A percentile compares a stretch with the other conserved stretches of the same genome.
Evolutionary conservation across 2,329 filamentous ascomycete genomes (phyloP).

Genomic region (Ceratocystis lukuohia): DNA sequence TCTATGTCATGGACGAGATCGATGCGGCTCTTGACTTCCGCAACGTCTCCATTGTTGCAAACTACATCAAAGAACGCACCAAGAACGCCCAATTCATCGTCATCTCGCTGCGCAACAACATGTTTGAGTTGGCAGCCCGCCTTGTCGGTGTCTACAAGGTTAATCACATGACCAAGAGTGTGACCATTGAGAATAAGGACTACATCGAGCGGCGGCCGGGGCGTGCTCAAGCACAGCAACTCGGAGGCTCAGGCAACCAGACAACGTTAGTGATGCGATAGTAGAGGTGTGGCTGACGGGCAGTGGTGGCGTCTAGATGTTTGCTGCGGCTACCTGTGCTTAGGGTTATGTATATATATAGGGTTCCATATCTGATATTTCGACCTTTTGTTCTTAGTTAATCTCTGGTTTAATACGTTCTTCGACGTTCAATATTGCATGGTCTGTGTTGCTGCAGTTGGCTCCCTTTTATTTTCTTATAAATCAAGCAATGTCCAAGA

Average conservation of each 20-base stretch:
- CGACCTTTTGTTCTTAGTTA: no score
- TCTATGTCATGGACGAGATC: conserved; percentile 99
- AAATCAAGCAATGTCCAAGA: no score
- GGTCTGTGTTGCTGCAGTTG: no score
- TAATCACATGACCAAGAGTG: conserved; percentile 94
- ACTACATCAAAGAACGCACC: conserved; percentile 97
- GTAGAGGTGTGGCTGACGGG: neutral
- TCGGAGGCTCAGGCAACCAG: conserved; percentile 7
- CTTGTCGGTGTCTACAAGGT: conserved; percentile 98
- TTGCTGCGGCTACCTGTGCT: neutral
- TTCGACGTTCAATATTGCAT: no score
- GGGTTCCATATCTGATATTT: neutral
- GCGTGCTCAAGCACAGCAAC: conserved; percentile 24
- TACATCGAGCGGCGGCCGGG: conserved; percentile 42
- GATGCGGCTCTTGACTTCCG: conserved; percentile 95
- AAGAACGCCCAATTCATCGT: conserved; percentile 99
- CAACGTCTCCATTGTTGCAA: conserved; percentile 95
- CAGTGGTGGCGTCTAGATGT: neutral
- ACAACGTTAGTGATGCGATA: conserved; percentile 14
- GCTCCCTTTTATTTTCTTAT: no score
- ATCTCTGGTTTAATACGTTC: no score
- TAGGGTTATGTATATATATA: neutral
- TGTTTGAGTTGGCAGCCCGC: conserved; percentile 95
- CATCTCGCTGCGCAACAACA: conserved; percentile 95
- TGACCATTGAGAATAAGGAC: conserved; percentile 75